These are phyloP conservation scores for Neurospora intermedia DNA, from an alignment of 495 filamentous ascomycete species.

Conservation along the genomic window DNA sequence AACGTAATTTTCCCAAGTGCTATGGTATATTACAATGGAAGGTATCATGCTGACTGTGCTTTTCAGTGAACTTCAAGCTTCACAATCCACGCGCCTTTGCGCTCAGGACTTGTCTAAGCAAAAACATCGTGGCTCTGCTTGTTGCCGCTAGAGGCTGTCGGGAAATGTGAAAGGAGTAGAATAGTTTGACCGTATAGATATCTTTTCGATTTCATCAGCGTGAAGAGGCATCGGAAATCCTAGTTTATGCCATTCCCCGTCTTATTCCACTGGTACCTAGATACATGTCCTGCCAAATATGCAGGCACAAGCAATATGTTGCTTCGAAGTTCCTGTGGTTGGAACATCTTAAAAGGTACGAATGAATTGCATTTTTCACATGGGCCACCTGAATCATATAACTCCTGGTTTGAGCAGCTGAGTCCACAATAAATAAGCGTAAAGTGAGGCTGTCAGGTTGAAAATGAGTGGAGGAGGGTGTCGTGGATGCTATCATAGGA, in stretches of 20 bases:
- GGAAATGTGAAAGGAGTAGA: not conserved
- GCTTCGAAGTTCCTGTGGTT: not conserved
- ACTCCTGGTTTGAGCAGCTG: not conserved
- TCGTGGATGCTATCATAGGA: not conserved
- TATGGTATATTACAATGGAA: too few species aligned
- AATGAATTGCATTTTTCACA: too few species aligned
- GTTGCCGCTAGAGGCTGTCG: not conserved
- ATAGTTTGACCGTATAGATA: not conserved
- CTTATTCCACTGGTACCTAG: not conserved
- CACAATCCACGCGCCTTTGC: not conserved
- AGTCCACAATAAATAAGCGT: not conserved
- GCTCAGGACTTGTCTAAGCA: not conserved
- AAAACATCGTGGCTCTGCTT: not conserved
- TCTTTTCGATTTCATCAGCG: not conserved
- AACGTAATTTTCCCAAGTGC: too few species aligned
- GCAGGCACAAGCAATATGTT: not conserved
- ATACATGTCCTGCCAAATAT: not conserved
- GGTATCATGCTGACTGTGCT: not conserved
- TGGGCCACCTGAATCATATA: too few species aligned
- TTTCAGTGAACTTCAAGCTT: not conserved
- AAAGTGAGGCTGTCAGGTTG: not conserved
- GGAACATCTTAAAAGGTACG: too few species aligned
- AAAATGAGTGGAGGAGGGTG: not conserved
- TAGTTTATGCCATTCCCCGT: too few species aligned
- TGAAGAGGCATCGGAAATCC: not conserved